Conservation (phyloP, 2,329 filamentous ascomycete genomes). For the Trichoderma simmonsii region DNA sequence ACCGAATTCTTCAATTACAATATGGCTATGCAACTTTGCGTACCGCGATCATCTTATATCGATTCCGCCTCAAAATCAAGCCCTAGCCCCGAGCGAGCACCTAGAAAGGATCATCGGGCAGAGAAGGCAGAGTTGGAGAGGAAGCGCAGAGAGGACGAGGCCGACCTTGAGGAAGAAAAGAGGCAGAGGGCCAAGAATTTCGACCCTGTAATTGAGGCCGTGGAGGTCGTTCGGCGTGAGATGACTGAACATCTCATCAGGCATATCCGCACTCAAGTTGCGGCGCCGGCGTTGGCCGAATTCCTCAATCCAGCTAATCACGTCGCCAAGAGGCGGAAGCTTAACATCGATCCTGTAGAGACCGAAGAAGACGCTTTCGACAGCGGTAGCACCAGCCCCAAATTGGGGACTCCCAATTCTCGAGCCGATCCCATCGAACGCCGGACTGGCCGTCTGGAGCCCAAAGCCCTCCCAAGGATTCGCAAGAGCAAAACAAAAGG, state of each 20-base stretch:
- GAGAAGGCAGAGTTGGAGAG: constrained; percentile 65
- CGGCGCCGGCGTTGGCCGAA: constrained; percentile 73
- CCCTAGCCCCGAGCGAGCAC: constrained; percentile 33
- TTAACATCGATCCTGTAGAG: constrained; percentile 71
- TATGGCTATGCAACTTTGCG: constrained; percentile 81
- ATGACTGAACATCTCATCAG: constrained; percentile 82
- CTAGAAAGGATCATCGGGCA: constrained; percentile 33
- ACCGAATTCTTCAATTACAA: constrained; percentile 84
- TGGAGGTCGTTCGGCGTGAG: constrained; percentile 74
- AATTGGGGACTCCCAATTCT: constrained; percentile 63
- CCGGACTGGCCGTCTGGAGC: constrained; percentile 53
- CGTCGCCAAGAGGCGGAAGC: constrained; percentile 69
- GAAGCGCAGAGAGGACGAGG: constrained; percentile 67
- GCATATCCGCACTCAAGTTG: constrained; percentile 85
- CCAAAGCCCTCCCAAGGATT: constrained; percentile 68
- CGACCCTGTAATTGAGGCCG: constrained; percentile 83
- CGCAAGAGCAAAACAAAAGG: constrained; percentile 62
- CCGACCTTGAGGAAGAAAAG: constrained; percentile 87
- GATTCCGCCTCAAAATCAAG: constrained; percentile 33
- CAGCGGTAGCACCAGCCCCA: constrained; percentile 59
- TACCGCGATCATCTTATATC: constrained; percentile 29
- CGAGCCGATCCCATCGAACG: constrained; percentile 60
- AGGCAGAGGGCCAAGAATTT: constrained; percentile 80
- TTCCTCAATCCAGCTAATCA: constrained; percentile 82
- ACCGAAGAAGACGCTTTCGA: constrained; percentile 56